These are phyloP conservation scores for Abortiporus biennis DNA, from an alignment of 1,284 basidiomycete species.

Conservation along the genomic window DNA sequence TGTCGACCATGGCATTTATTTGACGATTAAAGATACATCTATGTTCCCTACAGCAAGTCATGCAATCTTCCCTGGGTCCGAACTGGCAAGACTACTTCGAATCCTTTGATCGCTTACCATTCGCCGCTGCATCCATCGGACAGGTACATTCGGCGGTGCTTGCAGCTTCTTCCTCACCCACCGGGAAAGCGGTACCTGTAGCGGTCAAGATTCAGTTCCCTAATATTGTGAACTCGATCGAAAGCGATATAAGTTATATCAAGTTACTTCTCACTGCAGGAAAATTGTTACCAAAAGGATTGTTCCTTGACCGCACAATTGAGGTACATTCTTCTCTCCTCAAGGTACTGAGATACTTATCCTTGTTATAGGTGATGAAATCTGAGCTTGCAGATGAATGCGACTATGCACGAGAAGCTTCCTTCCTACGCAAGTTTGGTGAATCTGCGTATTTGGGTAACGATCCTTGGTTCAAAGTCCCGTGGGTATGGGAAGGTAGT, in stretches of 20 bases:
- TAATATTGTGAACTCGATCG: conserved; percentile 82
- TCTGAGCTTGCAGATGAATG: conserved; percentile 95
- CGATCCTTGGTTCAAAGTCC: conserved; percentile 75
- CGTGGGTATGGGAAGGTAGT: conserved; percentile 81
- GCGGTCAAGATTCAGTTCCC: conserved; percentile 98
- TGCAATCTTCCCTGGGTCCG: conserved; percentile 68
- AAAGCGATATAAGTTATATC: conserved; percentile 85
- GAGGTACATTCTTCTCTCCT: conserved; percentile 33
- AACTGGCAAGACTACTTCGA: conserved; percentile 74
- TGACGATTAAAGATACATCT: background rate
- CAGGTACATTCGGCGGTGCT: conserved; percentile 88
- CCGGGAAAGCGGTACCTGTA: conserved; percentile 52
- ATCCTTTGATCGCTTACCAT: conserved; percentile 81
- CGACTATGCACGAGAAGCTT: conserved; percentile 86
- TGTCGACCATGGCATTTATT: background rate
- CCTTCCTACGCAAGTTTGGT: conserved; percentile 63
- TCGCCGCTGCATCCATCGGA: conserved; percentile 96
- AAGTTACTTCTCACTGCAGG: conserved; percentile 81
- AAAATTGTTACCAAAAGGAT: conserved; percentile 75
- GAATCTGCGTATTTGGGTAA: conserved; percentile 42
- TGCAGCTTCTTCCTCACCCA: conserved; percentile 39
- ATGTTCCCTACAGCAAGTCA: conserved; percentile 56
- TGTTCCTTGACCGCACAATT: conserved; percentile 88
- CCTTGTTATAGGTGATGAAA: conserved; percentile 64
- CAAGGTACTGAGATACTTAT: background rate